A percentile compares a stretch with the other conserved stretches of the same genome.
These are phyloP conservation scores for Eucalyptus erythrocorys DNA, from an alignment of 345 rosid genomes.

Conservation along the genomic window DNA sequence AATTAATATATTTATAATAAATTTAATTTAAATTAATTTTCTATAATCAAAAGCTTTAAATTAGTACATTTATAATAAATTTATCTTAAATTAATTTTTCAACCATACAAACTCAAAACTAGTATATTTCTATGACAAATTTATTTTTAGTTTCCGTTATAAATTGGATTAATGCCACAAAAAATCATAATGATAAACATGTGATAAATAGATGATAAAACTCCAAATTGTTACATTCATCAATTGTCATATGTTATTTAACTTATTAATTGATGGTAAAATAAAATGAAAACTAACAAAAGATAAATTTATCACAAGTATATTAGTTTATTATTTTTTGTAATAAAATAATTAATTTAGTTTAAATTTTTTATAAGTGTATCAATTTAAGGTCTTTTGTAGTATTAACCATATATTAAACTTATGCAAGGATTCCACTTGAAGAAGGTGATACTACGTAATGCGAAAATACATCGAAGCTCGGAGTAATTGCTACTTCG, in stretches of 20 bases:
- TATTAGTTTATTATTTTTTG: rapidly evolving
- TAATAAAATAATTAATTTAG: too few species aligned
- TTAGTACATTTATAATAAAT: rapidly evolving
- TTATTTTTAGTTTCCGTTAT: too few species aligned
- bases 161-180: rapidly evolving
- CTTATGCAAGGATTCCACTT: not conserved
- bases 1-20: too few species aligned
- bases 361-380: rapidly evolving
- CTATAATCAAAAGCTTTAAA: rapidly evolving
- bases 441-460: not conserved
- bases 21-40: too few species aligned
- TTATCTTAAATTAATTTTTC: too few species aligned
- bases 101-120: rapidly evolving
- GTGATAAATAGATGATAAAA: too few species aligned
- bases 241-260: rapidly evolving
- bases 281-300: too few species aligned
- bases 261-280: rapidly evolving
- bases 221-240: rapidly evolving
- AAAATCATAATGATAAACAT: too few species aligned
- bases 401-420: too few species aligned
- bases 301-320: rapidly evolving
- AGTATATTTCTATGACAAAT: too few species aligned
- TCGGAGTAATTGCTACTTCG: not conserved
- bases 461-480: not conserved
- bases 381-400: too few species aligned